phyloP scores from a whole-genome alignment of 345 rosid species.

The Lumnitzera littorea region DNA sequence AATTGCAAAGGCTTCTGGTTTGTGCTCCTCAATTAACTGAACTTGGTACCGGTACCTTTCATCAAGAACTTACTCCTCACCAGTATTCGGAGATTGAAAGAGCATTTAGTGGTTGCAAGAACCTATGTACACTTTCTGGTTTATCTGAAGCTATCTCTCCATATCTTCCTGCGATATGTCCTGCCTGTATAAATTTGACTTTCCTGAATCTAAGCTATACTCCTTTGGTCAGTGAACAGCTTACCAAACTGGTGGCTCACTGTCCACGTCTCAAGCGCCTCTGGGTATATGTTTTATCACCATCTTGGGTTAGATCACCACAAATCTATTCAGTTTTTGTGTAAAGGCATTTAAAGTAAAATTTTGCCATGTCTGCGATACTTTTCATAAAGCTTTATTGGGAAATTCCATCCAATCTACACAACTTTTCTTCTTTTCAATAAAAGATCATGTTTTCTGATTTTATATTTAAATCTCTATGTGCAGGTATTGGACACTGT shows the following conservation, averaged over 20 bases:
- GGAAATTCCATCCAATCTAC: no score
- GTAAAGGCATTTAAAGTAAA: no score
- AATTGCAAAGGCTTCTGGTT: conserved; percentile 42
- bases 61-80: conserved; percentile 27
- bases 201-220: conserved; percentile 59
- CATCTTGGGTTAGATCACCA: no score
- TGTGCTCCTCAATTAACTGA: conserved; percentile 41
- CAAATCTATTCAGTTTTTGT: no score
- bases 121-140: conserved; percentile 46
- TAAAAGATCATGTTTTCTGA: neutral
- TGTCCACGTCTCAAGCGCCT: conserved; percentile 52
- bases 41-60: conserved; percentile 61
- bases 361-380: no score
- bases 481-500: conserved; percentile 60
- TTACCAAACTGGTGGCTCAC: conserved; percentile 44
- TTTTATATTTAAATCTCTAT: conserved; percentile 3
- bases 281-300: conserved; percentile 36
- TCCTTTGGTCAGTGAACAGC: conserved; percentile 38
- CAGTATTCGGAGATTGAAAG: conserved; percentile 32
- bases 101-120: conserved; percentile 41
- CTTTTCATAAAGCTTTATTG: no score
- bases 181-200: conserved; percentile 38
- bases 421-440: no score
- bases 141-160: conserved; percentile 39
- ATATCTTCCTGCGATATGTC: conserved; percentile 41